Conservation (phyloP, 257 asterid genomes). For the Solanum neorickii region DNA sequence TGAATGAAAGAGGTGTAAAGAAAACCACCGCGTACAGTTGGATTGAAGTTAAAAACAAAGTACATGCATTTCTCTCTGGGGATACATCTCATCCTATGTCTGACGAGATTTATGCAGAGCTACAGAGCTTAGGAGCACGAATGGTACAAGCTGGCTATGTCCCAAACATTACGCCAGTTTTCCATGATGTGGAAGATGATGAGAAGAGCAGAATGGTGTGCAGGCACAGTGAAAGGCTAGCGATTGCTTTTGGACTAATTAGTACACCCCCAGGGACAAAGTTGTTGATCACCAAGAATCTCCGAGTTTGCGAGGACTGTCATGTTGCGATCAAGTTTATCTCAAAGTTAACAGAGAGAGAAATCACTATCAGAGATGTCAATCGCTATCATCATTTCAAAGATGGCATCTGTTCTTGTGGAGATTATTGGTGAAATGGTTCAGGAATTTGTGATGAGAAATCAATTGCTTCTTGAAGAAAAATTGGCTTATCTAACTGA, state of each 20-base stretch:
- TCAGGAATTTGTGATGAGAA: not conserved
- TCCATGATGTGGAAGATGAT: conserved; percentile 52
- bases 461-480: not conserved
- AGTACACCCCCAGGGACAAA: conserved; percentile 44
- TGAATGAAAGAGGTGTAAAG: conserved; percentile 34
- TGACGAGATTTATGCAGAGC: conserved; percentile 34
- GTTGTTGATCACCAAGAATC: conserved; percentile 42
- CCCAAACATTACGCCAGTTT: conserved; percentile 36
- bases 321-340: conserved; percentile 44
- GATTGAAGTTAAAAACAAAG: conserved; percentile 42
- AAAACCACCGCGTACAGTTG: conserved; percentile 50
- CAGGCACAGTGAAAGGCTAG: conserved; percentile 55
- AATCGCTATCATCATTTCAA: conserved; percentile 54
- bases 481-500: not conserved
- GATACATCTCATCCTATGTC: conserved; percentile 49
- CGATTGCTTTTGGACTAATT: conserved; percentile 49
- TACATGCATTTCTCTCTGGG: conserved; percentile 47
- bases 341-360: conserved; percentile 36
- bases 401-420: conserved; percentile 47
- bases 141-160: conserved; percentile 42
- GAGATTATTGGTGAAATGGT: conserved; percentile 40
- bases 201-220: conserved; percentile 38
- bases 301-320: conserved; percentile 59
- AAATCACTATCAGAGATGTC: conserved; percentile 46
- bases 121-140: conserved; percentile 26